Evolutionary conservation across 257 asterid genomes (phyloP).

Genomic region (Solanum sitiens): DNA sequence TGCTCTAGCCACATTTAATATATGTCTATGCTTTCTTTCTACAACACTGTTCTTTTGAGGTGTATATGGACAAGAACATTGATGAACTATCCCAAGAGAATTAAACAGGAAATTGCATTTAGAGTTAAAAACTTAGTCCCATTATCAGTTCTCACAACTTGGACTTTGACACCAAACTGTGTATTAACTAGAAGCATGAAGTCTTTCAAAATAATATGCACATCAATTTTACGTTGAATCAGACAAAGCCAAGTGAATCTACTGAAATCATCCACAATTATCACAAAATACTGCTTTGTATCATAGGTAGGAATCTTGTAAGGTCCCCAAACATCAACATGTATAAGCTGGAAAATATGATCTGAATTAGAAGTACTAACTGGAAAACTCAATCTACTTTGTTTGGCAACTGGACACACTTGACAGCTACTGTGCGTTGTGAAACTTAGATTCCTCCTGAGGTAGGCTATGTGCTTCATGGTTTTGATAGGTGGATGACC

Average conservation of each 20-base stretch:
- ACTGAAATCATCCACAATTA: too few relatives aligned
- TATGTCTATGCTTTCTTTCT: too few relatives aligned
- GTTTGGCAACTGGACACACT: too few relatives aligned
- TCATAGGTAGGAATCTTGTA: too few relatives aligned
- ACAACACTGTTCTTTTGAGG: background rate
- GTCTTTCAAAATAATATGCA: background rate
- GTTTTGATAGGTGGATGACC: too few relatives aligned
- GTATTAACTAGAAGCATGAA: background rate
- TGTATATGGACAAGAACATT: background rate
- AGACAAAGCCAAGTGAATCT: background rate
- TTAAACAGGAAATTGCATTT: too few relatives aligned
- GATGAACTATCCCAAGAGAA: background rate
- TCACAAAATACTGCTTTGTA: too few relatives aligned
- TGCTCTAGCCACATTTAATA: too few relatives aligned
- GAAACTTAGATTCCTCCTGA: too few relatives aligned
- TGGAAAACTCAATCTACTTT: background rate
- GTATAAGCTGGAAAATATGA: too few relatives aligned
- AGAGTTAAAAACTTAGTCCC: background rate
- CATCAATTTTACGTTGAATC: background rate
- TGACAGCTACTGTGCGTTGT: background rate
- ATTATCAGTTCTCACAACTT: background rate
- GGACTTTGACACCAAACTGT: background rate
- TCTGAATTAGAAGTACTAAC: background rate
- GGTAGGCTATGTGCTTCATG: too few relatives aligned
- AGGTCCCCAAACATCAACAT: too few relatives aligned